Percentiles rank a stretch among this genome's conserved stretches.
Evolutionary conservation across 2,329 filamentous ascomycete genomes (phyloP).

Genomic region (Rugonectria rugulosa): DNA sequence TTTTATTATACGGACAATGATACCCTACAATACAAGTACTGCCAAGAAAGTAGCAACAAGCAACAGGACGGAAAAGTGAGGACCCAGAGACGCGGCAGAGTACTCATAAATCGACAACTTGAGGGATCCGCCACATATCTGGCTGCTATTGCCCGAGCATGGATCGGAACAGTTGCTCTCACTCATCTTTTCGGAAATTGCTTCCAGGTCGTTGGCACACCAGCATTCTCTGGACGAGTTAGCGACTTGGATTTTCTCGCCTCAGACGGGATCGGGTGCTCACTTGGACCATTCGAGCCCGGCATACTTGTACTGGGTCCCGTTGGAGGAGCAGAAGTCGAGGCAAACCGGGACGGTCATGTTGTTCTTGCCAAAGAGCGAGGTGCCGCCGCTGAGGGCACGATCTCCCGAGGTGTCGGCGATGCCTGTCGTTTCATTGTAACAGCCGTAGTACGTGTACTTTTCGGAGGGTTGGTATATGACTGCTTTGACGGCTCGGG

Average conservation of each 20-base stretch:
- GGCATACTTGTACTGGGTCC: slow-evolving; percentile 55
- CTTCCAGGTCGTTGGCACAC: slow-evolving; percentile 60
- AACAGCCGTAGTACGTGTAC: slow-evolving; percentile 65
- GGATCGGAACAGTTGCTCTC: slow-evolving; percentile 59
- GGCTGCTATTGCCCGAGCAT: slow-evolving; percentile 60
- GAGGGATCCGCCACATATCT: slow-evolving; percentile 62
- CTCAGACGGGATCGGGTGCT: slow-evolving; percentile 16
- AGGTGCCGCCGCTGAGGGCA: slow-evolving; percentile 55
- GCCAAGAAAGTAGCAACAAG: slow-evolving; percentile 5
- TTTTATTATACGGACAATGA: neutral
- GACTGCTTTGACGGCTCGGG: slow-evolving; percentile 28
- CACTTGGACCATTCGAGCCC: slow-evolving; percentile 62
- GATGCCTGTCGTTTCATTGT: slow-evolving; percentile 62
- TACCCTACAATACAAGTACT: slow-evolving; percentile 13
- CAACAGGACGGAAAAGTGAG: slow-evolving; percentile 5
- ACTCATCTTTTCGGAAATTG: slow-evolving; percentile 53
- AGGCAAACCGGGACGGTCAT: slow-evolving; percentile 63
- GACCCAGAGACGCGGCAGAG: slow-evolving; percentile 15
- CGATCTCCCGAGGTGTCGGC: slow-evolving; percentile 49
- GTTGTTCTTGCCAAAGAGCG: slow-evolving; percentile 49
- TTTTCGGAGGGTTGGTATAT: slow-evolving; percentile 46
- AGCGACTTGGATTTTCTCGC: neutral
- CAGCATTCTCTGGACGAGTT: slow-evolving; percentile 61
- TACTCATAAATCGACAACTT: slow-evolving; percentile 55
- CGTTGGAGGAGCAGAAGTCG: slow-evolving; percentile 54